Percentiles rank a stretch among this genome's conserved stretches.
phyloP scores from a whole-genome alignment of 208 protist species.

The Acanthamoeba royreba region DNA sequence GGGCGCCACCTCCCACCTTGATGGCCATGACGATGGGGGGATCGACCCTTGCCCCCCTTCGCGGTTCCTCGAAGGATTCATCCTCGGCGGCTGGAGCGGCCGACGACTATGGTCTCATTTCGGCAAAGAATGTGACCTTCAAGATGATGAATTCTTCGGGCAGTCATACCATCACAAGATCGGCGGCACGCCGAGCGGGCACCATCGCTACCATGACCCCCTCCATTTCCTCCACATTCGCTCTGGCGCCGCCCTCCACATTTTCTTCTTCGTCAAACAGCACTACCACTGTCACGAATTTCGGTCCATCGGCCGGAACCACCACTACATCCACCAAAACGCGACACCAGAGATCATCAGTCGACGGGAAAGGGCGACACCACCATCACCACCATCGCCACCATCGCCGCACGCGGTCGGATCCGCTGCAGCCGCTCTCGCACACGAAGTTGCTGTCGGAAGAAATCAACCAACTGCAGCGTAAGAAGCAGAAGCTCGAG shows the following conservation, averaged over 20 bases:
- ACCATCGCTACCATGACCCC: too few species aligned
- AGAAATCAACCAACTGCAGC: constrained; percentile 9
- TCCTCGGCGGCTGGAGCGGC: neutral
- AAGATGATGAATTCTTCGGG: too few species aligned
- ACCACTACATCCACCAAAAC: too few species aligned
- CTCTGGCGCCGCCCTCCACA: too few species aligned
- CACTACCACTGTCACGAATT: too few species aligned
- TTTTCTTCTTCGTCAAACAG: too few species aligned
- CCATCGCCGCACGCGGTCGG: neutral
- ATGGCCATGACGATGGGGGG: neutral
- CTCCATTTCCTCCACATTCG: too few species aligned
- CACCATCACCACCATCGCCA: too few species aligned
- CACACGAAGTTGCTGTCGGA: neutral
- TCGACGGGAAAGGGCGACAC: neutral
- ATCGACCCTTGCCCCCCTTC: neutral
- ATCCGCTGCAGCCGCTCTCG: constrained; percentile 18
- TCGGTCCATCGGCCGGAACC: neutral
- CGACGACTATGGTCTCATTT: neutral
- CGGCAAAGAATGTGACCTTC: neutral
- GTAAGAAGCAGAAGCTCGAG: constrained; percentile 1
- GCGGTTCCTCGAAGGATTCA: neutral
- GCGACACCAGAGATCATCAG: too few species aligned
- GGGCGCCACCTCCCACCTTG: neutral
- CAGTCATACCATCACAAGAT: too few species aligned
- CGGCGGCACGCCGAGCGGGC: too few species aligned